Evolutionary conservation across 768 basidiomycete genomes (phyloP).

Genomic region (Boletus rubescentipes): DNA sequence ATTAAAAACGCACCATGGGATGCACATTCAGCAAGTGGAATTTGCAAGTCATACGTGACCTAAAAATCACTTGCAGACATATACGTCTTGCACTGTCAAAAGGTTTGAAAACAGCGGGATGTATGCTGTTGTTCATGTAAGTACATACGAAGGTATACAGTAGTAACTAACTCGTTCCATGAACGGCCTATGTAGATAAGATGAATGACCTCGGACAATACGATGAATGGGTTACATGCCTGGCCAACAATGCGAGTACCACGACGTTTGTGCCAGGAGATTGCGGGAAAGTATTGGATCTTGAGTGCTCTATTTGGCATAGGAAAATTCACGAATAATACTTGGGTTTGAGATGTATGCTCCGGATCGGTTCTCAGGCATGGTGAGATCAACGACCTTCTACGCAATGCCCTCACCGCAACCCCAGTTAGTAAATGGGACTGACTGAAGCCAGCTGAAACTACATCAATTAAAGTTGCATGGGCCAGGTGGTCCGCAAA

Average conservation of each 20-base stretch:
- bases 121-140: not conserved
- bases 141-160: not conserved
- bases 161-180: not conserved
- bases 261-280: not conserved
- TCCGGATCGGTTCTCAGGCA: not conserved
- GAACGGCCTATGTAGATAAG: not conserved
- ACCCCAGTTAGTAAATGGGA: too few relatives aligned
- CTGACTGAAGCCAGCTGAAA: not conserved
- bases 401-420: too few relatives aligned
- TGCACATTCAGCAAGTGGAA: too few relatives aligned
- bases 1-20: too few relatives aligned
- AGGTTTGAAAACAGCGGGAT: not conserved
- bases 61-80: not conserved
- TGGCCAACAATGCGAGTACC: not conserved
- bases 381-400: slow-evolving; percentile 41
- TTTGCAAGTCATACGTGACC: slow-evolving; percentile 34
- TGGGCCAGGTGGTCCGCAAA: too few relatives aligned
- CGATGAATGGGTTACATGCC: not conserved
- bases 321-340: not conserved
- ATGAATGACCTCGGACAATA: not conserved
- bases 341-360: not conserved
- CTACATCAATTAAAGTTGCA: not conserved
- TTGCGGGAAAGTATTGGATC: not conserved
- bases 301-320: too few relatives aligned
- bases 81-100: not conserved